A percentile compares a stretch with the other conserved stretches of the same genome.
These are phyloP conservation scores for Wickerhamomyces sp. DNA, from an alignment of 1,139 yeast genomes.

Conservation along the genomic window DNA sequence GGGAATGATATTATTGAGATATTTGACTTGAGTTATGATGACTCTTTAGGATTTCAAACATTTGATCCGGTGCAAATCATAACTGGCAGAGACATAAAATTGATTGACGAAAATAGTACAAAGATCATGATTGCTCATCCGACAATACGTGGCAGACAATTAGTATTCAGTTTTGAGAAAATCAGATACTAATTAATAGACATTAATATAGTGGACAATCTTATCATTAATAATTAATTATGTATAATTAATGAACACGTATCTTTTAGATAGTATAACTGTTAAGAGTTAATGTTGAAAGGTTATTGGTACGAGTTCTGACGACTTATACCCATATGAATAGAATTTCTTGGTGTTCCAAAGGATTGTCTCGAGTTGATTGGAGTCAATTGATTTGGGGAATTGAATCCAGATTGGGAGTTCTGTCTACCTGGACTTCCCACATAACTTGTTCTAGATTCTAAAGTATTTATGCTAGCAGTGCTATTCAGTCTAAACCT, in stretches of 20 bases:
- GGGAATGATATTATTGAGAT: constrained; percentile 72
- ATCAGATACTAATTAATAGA: not conserved
- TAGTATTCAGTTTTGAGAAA: constrained; percentile 29
- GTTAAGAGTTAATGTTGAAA: too few relatives aligned
- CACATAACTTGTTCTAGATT: constrained; percentile 11
- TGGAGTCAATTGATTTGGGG: constrained; percentile 24
- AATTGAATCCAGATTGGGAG: constrained; percentile 13
- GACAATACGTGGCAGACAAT: constrained; percentile 55
- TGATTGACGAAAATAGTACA: constrained; percentile 41
- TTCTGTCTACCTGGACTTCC: constrained; percentile 10
- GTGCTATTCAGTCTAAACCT: constrained; percentile 31
- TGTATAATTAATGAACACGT: too few relatives aligned
- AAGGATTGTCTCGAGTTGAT: constrained; percentile 24
- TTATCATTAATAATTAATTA: too few relatives aligned
- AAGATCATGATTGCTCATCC: constrained; percentile 71
- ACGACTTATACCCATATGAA: constrained; percentile 16
- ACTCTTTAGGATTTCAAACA: constrained; percentile 29
- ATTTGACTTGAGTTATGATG: constrained; percentile 53
- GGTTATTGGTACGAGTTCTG: constrained; percentile 15
- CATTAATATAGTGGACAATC: too few relatives aligned
- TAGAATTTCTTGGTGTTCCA: constrained; percentile 21
- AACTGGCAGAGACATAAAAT: constrained; percentile 59
- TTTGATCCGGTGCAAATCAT: constrained; percentile 62
- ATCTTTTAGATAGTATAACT: too few relatives aligned
- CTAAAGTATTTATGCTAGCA: constrained; percentile 15